phyloP scores from a whole-genome alignment of 306 rosid species.

The Castanea mollissima region DNA sequence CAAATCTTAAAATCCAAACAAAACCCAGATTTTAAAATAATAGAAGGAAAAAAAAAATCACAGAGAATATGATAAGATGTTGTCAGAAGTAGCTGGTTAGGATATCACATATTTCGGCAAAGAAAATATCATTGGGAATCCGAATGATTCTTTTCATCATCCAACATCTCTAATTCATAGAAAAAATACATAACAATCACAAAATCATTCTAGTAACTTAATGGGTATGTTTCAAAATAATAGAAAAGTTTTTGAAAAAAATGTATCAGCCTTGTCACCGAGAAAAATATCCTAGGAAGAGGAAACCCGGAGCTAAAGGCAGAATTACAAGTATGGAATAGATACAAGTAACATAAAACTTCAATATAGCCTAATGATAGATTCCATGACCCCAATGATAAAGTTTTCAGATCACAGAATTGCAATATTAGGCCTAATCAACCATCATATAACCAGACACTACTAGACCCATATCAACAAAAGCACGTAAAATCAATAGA shows the following conservation, averaged over 20 bases:
- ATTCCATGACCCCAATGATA: constrained; percentile 8
- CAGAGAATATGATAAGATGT: background rate
- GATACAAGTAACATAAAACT: background rate
- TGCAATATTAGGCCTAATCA: background rate
- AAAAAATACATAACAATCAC: background rate
- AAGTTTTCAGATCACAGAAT: background rate
- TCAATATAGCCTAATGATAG: constrained; percentile 24
- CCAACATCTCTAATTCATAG: background rate
- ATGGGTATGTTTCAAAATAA: too few relatives aligned
- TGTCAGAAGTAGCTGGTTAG: constrained; percentile 7
- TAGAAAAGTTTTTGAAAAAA: background rate
- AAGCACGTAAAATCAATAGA: background rate
- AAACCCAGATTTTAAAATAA: background rate
- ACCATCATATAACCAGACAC: too few relatives aligned
- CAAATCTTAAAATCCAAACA: background rate
- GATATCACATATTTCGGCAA: background rate
- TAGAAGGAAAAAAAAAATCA: too few relatives aligned
- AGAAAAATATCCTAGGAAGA: background rate
- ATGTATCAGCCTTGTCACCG: constrained; percentile 23
- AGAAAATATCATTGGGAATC: constrained; percentile 4
- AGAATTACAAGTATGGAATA: background rate
- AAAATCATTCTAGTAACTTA: too few relatives aligned
- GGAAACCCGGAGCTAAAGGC: constrained; percentile 27
- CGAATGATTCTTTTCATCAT: constrained; percentile 9
- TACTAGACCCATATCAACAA: background rate